These are phyloP conservation scores for Amanita fuliginea DNA, from an alignment of 768 basidiomycete genomes.

Conservation along the genomic window DNA sequence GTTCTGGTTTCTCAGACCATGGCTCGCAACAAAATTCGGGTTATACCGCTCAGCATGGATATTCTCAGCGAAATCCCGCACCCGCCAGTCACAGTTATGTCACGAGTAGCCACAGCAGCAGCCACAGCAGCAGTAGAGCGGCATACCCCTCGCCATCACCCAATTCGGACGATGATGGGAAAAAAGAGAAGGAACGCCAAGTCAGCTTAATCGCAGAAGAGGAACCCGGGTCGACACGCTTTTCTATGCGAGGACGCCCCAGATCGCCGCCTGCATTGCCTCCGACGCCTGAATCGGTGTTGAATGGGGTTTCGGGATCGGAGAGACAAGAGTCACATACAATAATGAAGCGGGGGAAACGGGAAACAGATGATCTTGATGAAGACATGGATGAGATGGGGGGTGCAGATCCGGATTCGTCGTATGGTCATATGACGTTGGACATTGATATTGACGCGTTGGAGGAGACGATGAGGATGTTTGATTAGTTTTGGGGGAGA, in stretches of 20 bases:
- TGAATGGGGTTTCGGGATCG: not conserved
- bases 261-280: slow-evolving; percentile 1
- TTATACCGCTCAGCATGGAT: not conserved
- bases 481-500: slow-evolving; percentile 10
- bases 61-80: not conserved
- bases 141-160: slow-evolving; percentile 3
- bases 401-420: slow-evolving; percentile 13
- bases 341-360: not conserved
- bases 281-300: slow-evolving; percentile 4
- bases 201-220: not conserved
- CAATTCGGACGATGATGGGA: not conserved
- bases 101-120: not conserved
- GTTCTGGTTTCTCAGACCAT: not conserved
- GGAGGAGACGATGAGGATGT: slow-evolving; percentile 17
- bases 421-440: slow-evolving; percentile 17
- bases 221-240: not conserved
- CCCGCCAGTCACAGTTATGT: not conserved
- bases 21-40: not conserved
- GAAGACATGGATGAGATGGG: not conserved
- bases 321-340: not conserved
- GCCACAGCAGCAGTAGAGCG: not conserved
- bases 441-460: slow-evolving; percentile 15
- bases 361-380: not conserved
- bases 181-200: not conserved
- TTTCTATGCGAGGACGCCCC: not conserved